phyloP scores from a whole-genome alignment of 495 filamentous ascomycete species.

The Hapsidospora chrysogenum region DNA sequence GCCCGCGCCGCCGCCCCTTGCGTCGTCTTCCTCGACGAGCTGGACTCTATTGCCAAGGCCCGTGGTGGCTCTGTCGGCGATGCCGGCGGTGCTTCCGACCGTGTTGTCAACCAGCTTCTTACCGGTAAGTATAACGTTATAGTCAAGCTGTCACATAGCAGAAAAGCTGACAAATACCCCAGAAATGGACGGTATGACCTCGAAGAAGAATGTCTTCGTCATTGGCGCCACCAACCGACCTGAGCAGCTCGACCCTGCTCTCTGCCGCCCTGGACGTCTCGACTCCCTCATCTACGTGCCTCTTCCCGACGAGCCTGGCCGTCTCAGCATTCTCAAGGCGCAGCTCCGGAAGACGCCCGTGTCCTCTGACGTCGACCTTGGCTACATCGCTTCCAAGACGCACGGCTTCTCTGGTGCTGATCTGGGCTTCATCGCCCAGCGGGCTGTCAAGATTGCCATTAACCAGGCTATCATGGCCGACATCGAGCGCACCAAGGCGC shows the following conservation, averaged over 20 bases:
- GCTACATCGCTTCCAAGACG: slow-evolving; percentile 89
- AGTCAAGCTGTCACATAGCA: no score
- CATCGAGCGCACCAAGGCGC: slow-evolving; percentile 75
- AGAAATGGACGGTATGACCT: slow-evolving; percentile 99
- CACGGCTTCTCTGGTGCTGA: slow-evolving; percentile 99
- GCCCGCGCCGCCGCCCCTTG: slow-evolving; percentile 95
- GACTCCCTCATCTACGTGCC: slow-evolving; percentile 97
- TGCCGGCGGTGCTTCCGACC: slow-evolving; percentile 94
- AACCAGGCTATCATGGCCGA: slow-evolving; percentile 87
- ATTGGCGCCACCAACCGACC: slow-evolving; percentile 98
- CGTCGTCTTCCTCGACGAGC: slow-evolving; percentile 95
- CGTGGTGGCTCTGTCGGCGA: slow-evolving; percentile 95
- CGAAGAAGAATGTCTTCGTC: slow-evolving; percentile 99
- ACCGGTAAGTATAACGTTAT: slow-evolving; percentile 72
- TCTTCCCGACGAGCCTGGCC: slow-evolving; percentile 76
- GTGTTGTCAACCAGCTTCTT: slow-evolving; percentile 98
- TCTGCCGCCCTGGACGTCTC: slow-evolving; percentile 96
- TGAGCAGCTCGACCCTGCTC: slow-evolving; percentile 91
- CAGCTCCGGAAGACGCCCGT: slow-evolving; percentile 98
- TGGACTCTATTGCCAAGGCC: slow-evolving; percentile 98
- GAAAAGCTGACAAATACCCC: slow-evolving; percentile 27
- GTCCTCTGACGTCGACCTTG: slow-evolving; percentile 66
- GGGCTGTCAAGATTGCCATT: slow-evolving; percentile 97
- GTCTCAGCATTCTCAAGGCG: slow-evolving; percentile 77
- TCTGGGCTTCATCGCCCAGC: slow-evolving; percentile 96